Evolutionary conservation across 2,329 filamentous ascomycete genomes (phyloP).

Genomic region (Xylariaceae sp.): DNA sequence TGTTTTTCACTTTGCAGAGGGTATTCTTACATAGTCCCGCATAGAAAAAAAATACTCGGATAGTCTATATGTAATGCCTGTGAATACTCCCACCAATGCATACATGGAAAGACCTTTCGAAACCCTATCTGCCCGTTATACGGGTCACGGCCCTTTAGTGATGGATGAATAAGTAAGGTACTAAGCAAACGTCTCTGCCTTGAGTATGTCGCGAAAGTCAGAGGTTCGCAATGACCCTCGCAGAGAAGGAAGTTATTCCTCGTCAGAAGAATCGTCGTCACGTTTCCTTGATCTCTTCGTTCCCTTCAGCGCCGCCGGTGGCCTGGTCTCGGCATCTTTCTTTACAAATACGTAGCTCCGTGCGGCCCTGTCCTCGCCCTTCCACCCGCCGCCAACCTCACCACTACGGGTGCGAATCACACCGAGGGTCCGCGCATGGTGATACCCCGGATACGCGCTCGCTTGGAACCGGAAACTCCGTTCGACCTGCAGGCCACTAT

Average conservation of each 20-base stretch:
- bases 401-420: conserved; percentile 50
- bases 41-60: neutral
- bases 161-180: neutral
- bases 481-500: conserved; percentile 66
- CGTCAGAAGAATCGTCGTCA: conserved; percentile 30
- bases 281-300: conserved; percentile 33
- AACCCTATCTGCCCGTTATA: neutral
- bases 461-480: conserved; percentile 67
- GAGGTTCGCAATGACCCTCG: neutral
- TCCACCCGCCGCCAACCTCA: conserved; percentile 45
- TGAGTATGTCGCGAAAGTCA: neutral
- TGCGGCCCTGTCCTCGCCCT: conserved; percentile 49
- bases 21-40: neutral
- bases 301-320: conserved; percentile 12
- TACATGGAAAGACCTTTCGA: neutral
- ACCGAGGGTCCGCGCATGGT: conserved; percentile 68
- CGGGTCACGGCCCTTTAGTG: neutral
- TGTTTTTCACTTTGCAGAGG: neutral
- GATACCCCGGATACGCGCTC: conserved; percentile 66
- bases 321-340: conserved; percentile 46
- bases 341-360: conserved; percentile 60
- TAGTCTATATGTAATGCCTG: neutral
- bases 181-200: neutral
- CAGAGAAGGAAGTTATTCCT: conserved; percentile 20
- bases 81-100: neutral